A percentile compares a stretch with the other conserved stretches of the same genome.
Conservation (phyloP, 306 rosid species). For the Lupinus albus region DNA sequence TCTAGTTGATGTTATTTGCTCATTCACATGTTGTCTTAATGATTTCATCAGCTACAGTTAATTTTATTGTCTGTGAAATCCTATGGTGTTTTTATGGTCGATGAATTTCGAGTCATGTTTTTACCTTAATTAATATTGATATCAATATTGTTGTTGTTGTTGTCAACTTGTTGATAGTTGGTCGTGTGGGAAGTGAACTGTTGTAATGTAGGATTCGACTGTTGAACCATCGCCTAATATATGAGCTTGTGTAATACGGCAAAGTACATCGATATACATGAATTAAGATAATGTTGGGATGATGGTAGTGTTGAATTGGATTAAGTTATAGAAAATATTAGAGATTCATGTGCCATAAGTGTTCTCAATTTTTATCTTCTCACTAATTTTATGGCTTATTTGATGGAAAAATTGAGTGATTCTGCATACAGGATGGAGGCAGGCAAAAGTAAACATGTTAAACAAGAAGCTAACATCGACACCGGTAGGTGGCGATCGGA, state of each 20-base stretch:
- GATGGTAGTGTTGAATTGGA: background rate
- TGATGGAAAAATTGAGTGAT: background rate
- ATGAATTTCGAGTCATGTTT: slow-evolving; percentile 5
- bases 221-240: background rate
- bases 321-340: background rate
- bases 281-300: background rate
- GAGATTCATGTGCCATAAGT: background rate
- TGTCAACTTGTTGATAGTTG: too few species aligned
- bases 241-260: too few species aligned
- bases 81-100: background rate
- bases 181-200: background rate
- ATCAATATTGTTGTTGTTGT: background rate
- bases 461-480: background rate
- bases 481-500: slow-evolving; percentile 26
- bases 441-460: background rate
- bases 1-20: background rate
- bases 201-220: too few species aligned
- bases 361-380: background rate
- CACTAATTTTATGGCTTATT: slow-evolving; percentile 21
- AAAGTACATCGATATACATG: background rate
- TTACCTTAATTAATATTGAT: background rate
- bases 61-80: background rate
- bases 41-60: background rate
- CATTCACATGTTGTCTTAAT: background rate
- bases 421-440: slow-evolving; percentile 26